Evolutionary conservation across 371 early-diverging fungal genomes (phyloP).

Genomic region (Smittium culicis): DNA sequence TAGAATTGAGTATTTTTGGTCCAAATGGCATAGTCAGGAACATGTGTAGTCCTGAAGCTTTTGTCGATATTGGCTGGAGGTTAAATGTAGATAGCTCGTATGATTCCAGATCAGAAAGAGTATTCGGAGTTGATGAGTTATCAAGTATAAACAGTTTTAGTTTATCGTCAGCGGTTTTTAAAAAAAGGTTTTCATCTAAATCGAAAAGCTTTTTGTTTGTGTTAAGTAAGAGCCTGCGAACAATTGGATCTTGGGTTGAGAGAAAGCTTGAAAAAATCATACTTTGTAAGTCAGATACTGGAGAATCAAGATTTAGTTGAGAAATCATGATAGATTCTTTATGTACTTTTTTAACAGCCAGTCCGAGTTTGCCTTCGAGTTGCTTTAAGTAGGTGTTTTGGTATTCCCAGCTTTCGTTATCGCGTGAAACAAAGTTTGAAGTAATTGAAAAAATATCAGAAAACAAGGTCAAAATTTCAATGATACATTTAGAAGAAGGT

Average conservation of each 20-base stretch:
- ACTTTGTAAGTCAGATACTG: background rate
- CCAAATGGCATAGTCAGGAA: conserved; percentile 2
- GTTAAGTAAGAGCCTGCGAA: background rate
- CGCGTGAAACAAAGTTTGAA: background rate
- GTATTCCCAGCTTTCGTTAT: background rate
- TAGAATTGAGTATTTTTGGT: background rate
- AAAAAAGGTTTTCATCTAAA: background rate
- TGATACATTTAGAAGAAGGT: background rate
- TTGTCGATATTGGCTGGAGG: background rate
- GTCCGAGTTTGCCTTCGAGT: background rate
- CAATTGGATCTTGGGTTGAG: background rate
- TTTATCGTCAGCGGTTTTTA: background rate
- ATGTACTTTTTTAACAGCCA: background rate
- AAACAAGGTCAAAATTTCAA: background rate
- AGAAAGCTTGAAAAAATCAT: background rate
- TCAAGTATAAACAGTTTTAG: background rate
- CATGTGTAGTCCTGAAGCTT: background rate
- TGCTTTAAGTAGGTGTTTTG: background rate
- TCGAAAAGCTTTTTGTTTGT: background rate
- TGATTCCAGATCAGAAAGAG: background rate
- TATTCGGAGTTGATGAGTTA: background rate
- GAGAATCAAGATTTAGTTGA: background rate
- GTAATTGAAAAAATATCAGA: background rate
- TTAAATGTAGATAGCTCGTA: background rate
- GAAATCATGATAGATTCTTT: background rate